Percentiles rank a stretch among this genome's conserved stretches.
These are phyloP conservation scores for Corylus americana DNA, from an alignment of 306 rosid genomes.

Conservation along the genomic window DNA sequence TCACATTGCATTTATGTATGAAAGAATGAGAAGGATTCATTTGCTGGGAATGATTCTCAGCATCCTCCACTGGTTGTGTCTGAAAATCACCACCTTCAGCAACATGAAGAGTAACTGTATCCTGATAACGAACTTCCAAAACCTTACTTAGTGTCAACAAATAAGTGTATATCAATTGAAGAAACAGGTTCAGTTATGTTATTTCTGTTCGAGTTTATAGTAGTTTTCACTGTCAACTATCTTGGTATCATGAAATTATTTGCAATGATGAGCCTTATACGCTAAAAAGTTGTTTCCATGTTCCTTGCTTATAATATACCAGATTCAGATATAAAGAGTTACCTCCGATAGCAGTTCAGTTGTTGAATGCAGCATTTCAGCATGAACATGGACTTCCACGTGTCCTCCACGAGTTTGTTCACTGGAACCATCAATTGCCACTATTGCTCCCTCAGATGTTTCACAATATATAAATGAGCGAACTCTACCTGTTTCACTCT, in stretches of 20 bases:
- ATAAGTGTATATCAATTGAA: not conserved
- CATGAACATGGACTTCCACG: constrained; percentile 38
- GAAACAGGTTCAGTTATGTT: not conserved
- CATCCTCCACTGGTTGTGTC: constrained; percentile 35
- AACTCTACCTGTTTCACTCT: constrained; percentile 24
- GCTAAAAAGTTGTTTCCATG: not conserved
- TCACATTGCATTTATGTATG: constrained; percentile 26
- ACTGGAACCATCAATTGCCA: constrained; percentile 31
- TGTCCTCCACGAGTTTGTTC: constrained; percentile 36
- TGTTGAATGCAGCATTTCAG: constrained; percentile 36
- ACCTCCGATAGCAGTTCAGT: constrained; percentile 55
- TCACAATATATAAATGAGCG: constrained; percentile 31
- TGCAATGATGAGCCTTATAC: not conserved
- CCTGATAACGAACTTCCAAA: constrained; percentile 33
- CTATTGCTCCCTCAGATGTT: constrained; percentile 40
- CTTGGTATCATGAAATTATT: not conserved
- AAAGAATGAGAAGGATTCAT: constrained; percentile 31
- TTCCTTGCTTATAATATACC: not conserved
- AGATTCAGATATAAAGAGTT: constrained; percentile 15
- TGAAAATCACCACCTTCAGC: constrained; percentile 34
- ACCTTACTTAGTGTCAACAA: constrained; percentile 27
- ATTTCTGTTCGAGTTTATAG: not conserved
- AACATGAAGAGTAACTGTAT: constrained; percentile 22
- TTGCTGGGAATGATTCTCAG: constrained; percentile 34
- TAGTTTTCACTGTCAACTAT: not conserved